A percentile compares a stretch with the other conserved stretches of the same genome.
Conservation (phyloP, 352 stramenopile genomes). For the Phytopythium kandeliae region DNA sequence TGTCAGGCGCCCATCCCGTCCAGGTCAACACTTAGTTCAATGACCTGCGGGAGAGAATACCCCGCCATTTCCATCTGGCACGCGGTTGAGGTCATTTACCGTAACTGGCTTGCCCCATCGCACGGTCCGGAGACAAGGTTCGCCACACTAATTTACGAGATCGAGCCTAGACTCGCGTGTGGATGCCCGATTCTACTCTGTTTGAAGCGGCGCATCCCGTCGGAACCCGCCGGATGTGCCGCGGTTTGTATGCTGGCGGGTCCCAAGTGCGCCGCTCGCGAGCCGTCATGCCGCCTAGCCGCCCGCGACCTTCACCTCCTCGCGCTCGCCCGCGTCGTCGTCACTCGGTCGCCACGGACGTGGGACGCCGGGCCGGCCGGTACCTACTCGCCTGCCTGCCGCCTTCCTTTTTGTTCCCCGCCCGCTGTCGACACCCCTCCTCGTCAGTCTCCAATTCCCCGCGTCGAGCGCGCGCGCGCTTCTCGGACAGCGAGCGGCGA, state of each 20-base stretch:
- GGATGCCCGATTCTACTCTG: neutral
- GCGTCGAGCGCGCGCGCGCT: neutral
- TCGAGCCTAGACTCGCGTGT: neutral
- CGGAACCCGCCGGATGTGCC: neutral
- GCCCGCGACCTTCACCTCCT: neutral
- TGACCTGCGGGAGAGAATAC: neutral
- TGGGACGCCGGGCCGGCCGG: too few species aligned
- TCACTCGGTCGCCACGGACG: too few species aligned
- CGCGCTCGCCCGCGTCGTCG: neutral
- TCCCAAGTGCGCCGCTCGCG: neutral
- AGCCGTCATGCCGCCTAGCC: neutral
- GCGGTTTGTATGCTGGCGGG: neutral
- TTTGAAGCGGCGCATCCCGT: slow-evolving; percentile 1
- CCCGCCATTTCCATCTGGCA: neutral
- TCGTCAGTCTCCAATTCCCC: neutral
- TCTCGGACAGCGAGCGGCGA: too few species aligned
- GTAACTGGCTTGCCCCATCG: slow-evolving; percentile 9
- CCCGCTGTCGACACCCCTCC: neutral
- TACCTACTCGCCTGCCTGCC: too few species aligned
- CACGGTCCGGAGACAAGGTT: neutral
- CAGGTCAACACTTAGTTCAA: neutral
- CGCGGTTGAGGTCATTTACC: slow-evolving; percentile 3
- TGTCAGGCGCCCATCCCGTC: neutral
- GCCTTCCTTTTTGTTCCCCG: neutral
- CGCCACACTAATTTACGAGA: neutral